Evolutionary conservation across 371 early-diverging fungal genomes (phyloP).

Genomic region (Actinomucor elegans): DNA sequence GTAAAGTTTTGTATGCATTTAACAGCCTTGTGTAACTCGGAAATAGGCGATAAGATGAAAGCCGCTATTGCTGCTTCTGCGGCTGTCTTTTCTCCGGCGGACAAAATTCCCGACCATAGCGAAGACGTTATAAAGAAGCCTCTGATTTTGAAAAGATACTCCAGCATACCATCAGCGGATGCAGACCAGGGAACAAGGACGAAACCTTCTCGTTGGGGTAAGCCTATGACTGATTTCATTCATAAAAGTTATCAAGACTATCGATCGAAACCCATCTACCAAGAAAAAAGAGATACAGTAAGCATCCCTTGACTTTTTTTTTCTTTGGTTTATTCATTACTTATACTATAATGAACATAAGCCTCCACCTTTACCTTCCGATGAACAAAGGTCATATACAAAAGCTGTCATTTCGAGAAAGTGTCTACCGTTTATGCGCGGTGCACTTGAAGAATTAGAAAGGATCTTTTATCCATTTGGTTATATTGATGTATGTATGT

Average conservation of each 20-base stretch:
- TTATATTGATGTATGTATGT: conserved; percentile 33
- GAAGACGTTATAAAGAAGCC: no score
- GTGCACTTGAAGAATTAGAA: conserved; percentile 42
- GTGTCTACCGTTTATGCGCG: conserved; percentile 49
- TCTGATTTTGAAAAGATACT: no score
- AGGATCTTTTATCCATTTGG: conserved; percentile 27
- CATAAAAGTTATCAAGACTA: no score
- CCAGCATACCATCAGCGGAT: background rate
- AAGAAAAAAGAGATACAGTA: no score
- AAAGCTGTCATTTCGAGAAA: conserved; percentile 45
- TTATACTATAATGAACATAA: no score
- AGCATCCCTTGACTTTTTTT: no score
- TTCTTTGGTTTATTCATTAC: no score
- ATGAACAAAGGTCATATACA: conserved; percentile 3
- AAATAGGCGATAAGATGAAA: background rate
- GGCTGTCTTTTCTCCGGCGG: conserved; percentile 1
- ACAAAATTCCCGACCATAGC: background rate
- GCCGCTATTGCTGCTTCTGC: no score
- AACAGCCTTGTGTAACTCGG: background rate
- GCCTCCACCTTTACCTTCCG: no score
- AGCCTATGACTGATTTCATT: no score
- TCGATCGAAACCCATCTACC: background rate
- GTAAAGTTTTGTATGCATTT: conserved; percentile 14
- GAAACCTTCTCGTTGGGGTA: background rate
- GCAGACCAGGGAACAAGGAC: background rate